phyloP scores from a whole-genome alignment of 2,329 filamentous ascomycete species.

The Pyrenophora graminea region DNA sequence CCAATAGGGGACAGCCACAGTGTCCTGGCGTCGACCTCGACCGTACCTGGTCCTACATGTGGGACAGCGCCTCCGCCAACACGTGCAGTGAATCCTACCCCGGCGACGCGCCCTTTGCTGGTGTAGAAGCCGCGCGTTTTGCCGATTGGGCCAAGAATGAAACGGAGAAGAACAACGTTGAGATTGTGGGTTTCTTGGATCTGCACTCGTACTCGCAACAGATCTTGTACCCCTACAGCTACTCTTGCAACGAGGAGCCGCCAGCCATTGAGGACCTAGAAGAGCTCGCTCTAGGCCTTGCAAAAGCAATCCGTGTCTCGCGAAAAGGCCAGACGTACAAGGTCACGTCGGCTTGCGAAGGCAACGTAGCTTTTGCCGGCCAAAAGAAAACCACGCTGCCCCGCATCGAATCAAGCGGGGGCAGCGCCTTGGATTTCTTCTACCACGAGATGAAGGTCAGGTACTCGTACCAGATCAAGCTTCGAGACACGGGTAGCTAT shows the following conservation, averaged over 20 bases:
- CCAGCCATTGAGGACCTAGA: constrained; percentile 90
- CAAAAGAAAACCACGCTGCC: constrained; percentile 47
- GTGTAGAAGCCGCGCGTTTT: constrained; percentile 73
- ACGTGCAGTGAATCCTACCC: constrained; percentile 92
- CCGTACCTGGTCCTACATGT: constrained; percentile 81
- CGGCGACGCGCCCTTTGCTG: constrained; percentile 81
- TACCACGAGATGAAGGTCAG: constrained; percentile 82
- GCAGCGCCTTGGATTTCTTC: constrained; percentile 92
- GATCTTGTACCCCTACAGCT: constrained; percentile 89
- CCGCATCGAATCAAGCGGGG: constrained; percentile 74
- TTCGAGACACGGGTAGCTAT: constrained; percentile 91
- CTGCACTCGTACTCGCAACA: constrained; percentile 95
- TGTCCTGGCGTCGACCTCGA: constrained; percentile 90
- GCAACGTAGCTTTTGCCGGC: constrained; percentile 60
- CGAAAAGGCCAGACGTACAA: constrained; percentile 69
- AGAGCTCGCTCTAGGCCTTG: constrained; percentile 84
- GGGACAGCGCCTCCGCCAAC: constrained; percentile 74
- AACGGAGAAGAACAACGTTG: constrained; percentile 68
- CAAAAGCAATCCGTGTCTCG: constrained; percentile 84
- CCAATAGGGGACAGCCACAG: constrained; percentile 59
- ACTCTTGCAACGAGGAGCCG: constrained; percentile 75
- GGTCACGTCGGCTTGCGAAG: constrained; percentile 84
- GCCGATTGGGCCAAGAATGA: constrained; percentile 84
- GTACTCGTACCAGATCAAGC: constrained; percentile 91
- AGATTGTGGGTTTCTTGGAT: constrained; percentile 85